Conservation (phyloP, 2,329 filamentous ascomycete genomes). For the Phymatotrichopsis omnivora region DNA sequence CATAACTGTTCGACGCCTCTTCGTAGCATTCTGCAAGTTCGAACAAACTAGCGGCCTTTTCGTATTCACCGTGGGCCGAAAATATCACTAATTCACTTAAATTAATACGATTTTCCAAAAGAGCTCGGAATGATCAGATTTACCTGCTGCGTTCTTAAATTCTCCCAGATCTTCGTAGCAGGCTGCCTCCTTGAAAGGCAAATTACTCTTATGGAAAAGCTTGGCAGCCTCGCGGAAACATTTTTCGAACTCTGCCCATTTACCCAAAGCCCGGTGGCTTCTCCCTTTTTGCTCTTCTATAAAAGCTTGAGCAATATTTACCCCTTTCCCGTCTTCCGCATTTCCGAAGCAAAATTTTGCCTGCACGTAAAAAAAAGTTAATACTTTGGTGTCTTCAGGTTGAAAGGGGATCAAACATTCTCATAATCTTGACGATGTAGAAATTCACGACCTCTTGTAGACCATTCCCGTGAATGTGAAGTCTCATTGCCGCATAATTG, state of each 20-base stretch:
- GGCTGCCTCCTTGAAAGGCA: slow-evolving; percentile 4
- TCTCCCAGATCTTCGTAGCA: slow-evolving; percentile 11
- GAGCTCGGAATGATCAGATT: neutral
- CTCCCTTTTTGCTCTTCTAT: slow-evolving; percentile 19
- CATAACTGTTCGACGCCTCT: slow-evolving; percentile 6
- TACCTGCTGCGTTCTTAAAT: slow-evolving; percentile 13
- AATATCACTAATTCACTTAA: slow-evolving; percentile 2
- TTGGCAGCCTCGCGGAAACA: slow-evolving; percentile 17
- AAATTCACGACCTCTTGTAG: slow-evolving; percentile 11
- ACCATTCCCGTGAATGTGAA: slow-evolving; percentile 13
- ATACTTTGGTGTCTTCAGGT: neutral
- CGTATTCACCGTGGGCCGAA: slow-evolving; percentile 5
- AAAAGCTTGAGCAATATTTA: slow-evolving; percentile 14
- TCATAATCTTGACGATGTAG: slow-evolving; percentile 17
- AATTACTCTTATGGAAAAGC: slow-evolving; percentile 16
- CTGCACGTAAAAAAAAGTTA: no score
- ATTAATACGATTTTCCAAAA: neutral
- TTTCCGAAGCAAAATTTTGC: slow-evolving; percentile 24
- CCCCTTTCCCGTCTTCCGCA: slow-evolving; percentile 11
- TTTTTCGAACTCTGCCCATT: slow-evolving; percentile 17
- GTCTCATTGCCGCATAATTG: slow-evolving; percentile 7
- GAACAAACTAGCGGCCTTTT: slow-evolving; percentile 6
- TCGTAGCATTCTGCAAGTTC: slow-evolving; percentile 1
- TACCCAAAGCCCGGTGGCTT: slow-evolving; percentile 6
- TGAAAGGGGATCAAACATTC: slow-evolving; percentile 5